Conservation (phyloP, 2,329 filamentous ascomycete genomes). For the Taxawa tesnikishii region DNA sequence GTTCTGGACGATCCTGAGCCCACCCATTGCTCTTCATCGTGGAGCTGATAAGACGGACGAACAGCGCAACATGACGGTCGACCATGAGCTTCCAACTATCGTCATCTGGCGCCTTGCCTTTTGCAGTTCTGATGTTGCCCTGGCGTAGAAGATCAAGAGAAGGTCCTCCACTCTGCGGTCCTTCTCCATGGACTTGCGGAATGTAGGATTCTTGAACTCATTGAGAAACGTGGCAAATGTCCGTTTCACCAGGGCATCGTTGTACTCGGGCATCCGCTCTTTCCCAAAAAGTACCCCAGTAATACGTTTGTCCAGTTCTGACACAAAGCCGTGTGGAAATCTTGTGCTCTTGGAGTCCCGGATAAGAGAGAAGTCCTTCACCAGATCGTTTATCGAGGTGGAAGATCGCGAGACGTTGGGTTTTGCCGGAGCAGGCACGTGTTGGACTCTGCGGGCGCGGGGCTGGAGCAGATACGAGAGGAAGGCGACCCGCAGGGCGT, state of each 20-base stretch:
- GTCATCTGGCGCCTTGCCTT: constrained; percentile 66
- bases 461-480: constrained; percentile 89
- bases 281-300: constrained; percentile 68
- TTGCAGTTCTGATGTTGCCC: constrained; percentile 80
- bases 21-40: constrained; percentile 76
- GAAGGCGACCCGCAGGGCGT: constrained; percentile 80
- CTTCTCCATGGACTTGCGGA: constrained; percentile 85
- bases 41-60: constrained; percentile 72
- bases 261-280: constrained; percentile 77
- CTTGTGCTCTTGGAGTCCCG: constrained; percentile 57
- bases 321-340: constrained; percentile 60
- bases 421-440: constrained; percentile 52
- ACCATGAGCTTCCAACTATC: constrained; percentile 86
- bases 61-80: constrained; percentile 87
- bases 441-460: constrained; percentile 78
- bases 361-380: constrained; percentile 70
- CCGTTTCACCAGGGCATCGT: constrained; percentile 79
- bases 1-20: constrained; percentile 72
- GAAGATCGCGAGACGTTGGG: constrained; percentile 52
- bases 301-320: constrained; percentile 63
- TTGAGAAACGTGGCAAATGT: constrained; percentile 94
- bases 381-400: constrained; percentile 64
- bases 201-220: constrained; percentile 76
- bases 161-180: constrained; percentile 86
- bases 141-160: constrained; percentile 91